A percentile compares a stretch with the other conserved stretches of the same genome.
Conservation (phyloP, 2,329 filamentous ascomycete genomes). For the Thielaviopsis punctulata region DNA sequence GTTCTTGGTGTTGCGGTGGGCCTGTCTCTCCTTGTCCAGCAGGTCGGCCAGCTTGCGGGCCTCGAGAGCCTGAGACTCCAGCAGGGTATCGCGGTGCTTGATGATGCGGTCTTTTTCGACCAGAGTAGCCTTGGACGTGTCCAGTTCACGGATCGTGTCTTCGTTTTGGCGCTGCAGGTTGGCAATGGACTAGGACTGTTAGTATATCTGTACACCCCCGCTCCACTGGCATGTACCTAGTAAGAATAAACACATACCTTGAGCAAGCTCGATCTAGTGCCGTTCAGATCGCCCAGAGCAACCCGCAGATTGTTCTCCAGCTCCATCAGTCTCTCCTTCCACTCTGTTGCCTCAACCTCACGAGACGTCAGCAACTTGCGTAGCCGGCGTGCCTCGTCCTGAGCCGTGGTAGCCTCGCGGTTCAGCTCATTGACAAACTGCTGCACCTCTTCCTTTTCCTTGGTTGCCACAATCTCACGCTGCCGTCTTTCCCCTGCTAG, state of each 20-base stretch:
- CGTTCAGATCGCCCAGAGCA: slow-evolving; percentile 72
- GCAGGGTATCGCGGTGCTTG: slow-evolving; percentile 70
- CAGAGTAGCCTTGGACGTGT: slow-evolving; percentile 56
- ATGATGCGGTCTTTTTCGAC: slow-evolving; percentile 85
- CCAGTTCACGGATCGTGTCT: slow-evolving; percentile 64
- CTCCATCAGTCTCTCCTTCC: slow-evolving; percentile 80
- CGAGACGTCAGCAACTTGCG: slow-evolving; percentile 68
- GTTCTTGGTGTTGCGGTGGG: slow-evolving; percentile 70
- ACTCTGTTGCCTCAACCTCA: slow-evolving; percentile 76
- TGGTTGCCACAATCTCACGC: slow-evolving; percentile 67
- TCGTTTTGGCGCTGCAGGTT: slow-evolving; percentile 82
- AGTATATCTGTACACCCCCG: background rate
- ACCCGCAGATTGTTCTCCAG: slow-evolving; percentile 78
- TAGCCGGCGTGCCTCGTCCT: slow-evolving; percentile 69
- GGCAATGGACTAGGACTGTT: slow-evolving; percentile 47
- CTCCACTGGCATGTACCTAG: slow-evolving; percentile 23
- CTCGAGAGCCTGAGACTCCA: slow-evolving; percentile 80
- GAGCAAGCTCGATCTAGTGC: slow-evolving; percentile 69
- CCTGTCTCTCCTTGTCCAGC: slow-evolving; percentile 76
- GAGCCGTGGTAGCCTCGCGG: slow-evolving; percentile 59
- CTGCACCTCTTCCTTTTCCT: slow-evolving; percentile 90
- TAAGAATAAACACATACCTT: slow-evolving; percentile 27
- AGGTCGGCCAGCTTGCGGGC: slow-evolving; percentile 69
- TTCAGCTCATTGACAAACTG: slow-evolving; percentile 88
- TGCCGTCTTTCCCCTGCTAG: slow-evolving; percentile 68